Conservation (phyloP, 352 stramenopile genomes). For the Phytophthora pinifolia region DNA sequence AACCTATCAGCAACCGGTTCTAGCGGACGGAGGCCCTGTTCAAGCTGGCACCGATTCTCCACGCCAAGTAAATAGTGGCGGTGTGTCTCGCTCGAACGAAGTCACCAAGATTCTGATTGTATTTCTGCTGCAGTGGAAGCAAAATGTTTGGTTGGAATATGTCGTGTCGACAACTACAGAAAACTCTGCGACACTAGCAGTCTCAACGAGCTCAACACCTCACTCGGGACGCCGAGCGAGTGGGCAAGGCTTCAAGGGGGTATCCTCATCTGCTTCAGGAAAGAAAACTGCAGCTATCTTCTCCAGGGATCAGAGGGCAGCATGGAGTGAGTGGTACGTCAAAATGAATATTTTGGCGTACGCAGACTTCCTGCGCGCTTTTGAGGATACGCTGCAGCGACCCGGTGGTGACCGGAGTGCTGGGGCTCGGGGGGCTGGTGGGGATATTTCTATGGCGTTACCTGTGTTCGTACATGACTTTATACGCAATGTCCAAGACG, state of each 20-base stretch:
- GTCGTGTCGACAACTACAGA: constrained; percentile 75
- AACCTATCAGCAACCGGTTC: constrained; percentile 35
- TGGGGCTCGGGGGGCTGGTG: constrained; percentile 1
- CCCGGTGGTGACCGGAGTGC: constrained; percentile 6
- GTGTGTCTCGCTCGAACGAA: constrained; percentile 19
- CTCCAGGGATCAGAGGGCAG: constrained; percentile 42
- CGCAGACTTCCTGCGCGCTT: constrained; percentile 79
- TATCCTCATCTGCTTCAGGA: constrained; percentile 16
- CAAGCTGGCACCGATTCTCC: constrained; percentile 11
- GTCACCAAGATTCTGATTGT: constrained; percentile 77
- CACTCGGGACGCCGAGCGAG: constrained; percentile 22
- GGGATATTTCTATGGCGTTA: constrained; percentile 27
- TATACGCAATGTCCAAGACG: constrained; percentile 84
- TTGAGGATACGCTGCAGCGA: constrained; percentile 61
- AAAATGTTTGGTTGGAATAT: constrained; percentile 90
- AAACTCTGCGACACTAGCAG: constrained; percentile 11
- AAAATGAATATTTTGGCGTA: constrained; percentile 87
- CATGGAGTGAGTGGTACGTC: constrained; percentile 81
- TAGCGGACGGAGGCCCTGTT: constrained; percentile 16
- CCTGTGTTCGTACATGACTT: constrained; percentile 74
- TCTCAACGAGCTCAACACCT: constrained; percentile 1
- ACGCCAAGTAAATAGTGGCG: constrained; percentile 5
- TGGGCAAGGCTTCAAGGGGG: constrained; percentile 27
- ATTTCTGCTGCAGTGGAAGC: constrained; percentile 87
- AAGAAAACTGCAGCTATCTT: constrained; percentile 36